Base-by-base conservation (phyloP, 169 alveolate genomes). In the Cryptosporidium xiaoi region DNA sequence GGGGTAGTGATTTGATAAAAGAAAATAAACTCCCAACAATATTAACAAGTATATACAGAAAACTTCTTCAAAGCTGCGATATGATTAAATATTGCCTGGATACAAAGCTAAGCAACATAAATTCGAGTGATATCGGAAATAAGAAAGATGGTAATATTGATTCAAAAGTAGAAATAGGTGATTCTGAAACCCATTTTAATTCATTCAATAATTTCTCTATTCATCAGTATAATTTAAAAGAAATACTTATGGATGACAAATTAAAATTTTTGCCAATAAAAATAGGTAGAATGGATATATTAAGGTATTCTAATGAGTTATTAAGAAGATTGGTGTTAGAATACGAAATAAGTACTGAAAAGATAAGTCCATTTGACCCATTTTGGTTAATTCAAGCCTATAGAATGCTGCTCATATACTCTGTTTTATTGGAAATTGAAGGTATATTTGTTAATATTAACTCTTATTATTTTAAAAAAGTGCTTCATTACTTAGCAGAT, bases 351-450 rank as follows among this genome's bases (percentile, higher is more conserved):
- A 77, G 64, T 60, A 34, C 64, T 77, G 69, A 56, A 29, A 77
- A 62, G 24, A 71, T 58, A 60, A 77, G 87, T 77, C 87, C 87
- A 15, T 18, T 77, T 6, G 87, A 77, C 48, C 87, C 87, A 34
- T 77, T 77, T 62, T 77, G 87, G 87, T 46, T 77, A 12, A 33
- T 77, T 24, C 87, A 77, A 50, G 77, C 71, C 13, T 77, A 77
- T 46, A 77, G 87, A 34, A 77, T 77, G 87, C 65, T 77, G n/a
- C 64, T 77, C 10, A 2, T 62, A 16, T 77, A 77, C 40, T 77
- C 71, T 27, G 31, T 77, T 36, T n/a, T 60, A 20, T 66, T 77
- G 0, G 36, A 77, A 36, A 13, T 27, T 15, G 20, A 27, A 2
- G 64, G 46, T 10, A 60, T 60, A n/a, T 56, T 60, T 77, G 69